These are phyloP conservation scores for Pseudocercospora cruenta DNA, from an alignment of 2,329 filamentous ascomycete species.

Conservation along the genomic window DNA sequence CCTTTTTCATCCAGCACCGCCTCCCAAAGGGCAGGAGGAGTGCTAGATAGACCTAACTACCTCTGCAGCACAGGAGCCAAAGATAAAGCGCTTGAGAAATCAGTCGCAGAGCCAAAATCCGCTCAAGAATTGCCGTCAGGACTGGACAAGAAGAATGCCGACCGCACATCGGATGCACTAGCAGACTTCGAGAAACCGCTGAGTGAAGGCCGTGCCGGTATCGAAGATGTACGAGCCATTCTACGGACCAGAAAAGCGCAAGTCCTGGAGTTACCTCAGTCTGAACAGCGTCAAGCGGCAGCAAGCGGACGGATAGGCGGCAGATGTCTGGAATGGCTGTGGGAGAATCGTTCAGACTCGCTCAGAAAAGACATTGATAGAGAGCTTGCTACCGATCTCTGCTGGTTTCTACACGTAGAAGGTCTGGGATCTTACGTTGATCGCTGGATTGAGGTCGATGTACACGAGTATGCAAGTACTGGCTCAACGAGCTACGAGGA, in stretches of 20 bases:
- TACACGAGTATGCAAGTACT: background rate
- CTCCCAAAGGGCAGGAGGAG: background rate
- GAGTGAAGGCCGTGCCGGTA: too few species aligned
- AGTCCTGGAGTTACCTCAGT: background rate
- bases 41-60: background rate
- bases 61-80: too few species aligned
- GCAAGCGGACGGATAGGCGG: background rate
- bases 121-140: too few species aligned
- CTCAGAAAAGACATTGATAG: background rate
- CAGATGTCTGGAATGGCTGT: background rate
- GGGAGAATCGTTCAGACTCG: background rate
- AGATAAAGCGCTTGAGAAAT: too few species aligned
- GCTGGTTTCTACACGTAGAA: background rate
- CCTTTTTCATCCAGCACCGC: background rate
- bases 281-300: background rate
- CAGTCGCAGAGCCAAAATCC: too few species aligned
- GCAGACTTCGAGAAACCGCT: too few species aligned
- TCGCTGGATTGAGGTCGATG: background rate
- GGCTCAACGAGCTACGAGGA: background rate
- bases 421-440: background rate
- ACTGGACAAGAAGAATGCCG: too few species aligned
- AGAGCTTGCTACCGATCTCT: background rate
- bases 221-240: background rate
- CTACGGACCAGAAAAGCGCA: background rate
- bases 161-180: too few species aligned